phyloP scores from a whole-genome alignment of 129 eudicot species.

The Chrysanthemum makinoi region DNA sequence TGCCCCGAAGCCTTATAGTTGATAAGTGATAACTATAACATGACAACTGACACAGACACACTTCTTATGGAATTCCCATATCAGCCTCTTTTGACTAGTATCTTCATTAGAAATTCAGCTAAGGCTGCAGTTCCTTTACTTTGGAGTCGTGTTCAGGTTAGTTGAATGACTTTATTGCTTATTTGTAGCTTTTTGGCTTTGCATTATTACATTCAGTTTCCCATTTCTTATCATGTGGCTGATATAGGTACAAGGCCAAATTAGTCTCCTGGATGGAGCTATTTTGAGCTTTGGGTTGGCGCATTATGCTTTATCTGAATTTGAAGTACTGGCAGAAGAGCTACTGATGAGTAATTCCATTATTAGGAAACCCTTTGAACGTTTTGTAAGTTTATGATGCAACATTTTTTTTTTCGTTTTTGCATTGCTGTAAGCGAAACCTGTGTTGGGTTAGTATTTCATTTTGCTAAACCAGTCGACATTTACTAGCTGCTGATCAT shows the following conservation, averaged over 20 bases:
- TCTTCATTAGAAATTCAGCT: constrained; percentile 60
- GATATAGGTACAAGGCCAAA: constrained; percentile 88
- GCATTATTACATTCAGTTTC: background rate
- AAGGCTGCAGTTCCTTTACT: constrained; percentile 93
- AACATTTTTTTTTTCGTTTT: background rate
- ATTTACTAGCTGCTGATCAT: background rate
- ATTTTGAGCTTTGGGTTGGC: constrained; percentile 91
- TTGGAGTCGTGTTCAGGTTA: constrained; percentile 94
- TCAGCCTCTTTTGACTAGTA: constrained; percentile 87
- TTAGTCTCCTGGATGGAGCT: constrained; percentile 68
- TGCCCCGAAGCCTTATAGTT: constrained; percentile 82
- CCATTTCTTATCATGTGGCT: constrained; percentile 17
- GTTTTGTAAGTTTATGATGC: constrained; percentile 68
- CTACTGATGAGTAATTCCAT: constrained; percentile 90
- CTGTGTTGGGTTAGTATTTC: background rate
- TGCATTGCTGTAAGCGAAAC: background rate
- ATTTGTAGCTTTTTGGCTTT: constrained; percentile 2
- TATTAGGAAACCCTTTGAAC: constrained; percentile 63
- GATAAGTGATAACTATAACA: constrained; percentile 65
- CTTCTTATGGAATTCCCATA: constrained; percentile 78
- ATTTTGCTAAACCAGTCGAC: background rate
- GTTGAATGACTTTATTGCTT: constrained; percentile 12
- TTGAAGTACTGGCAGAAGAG: constrained; percentile 94
- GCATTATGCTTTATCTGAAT: constrained; percentile 88
- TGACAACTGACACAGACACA: constrained; percentile 73